Percentiles rank a stretch among this genome's conserved stretches.
Conservation (phyloP, 768 basidiomycete species). For the Aureoboletus auriporus region DNA sequence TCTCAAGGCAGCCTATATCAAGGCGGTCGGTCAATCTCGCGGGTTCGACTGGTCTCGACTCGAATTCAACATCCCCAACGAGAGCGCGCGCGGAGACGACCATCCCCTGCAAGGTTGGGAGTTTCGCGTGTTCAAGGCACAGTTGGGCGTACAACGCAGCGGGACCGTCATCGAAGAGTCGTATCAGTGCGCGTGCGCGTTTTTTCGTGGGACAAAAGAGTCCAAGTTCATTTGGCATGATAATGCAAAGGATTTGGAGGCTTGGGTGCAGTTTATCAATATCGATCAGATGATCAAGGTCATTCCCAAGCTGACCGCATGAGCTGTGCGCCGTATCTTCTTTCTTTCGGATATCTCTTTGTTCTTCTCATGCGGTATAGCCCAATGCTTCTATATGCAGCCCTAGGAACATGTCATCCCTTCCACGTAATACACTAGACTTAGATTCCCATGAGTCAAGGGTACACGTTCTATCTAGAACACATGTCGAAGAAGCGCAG, state of each 20-base stretch:
- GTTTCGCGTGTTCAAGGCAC: constrained; percentile 74
- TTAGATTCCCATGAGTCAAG: too few relatives aligned
- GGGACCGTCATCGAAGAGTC: constrained; percentile 53
- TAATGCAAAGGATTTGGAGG: constrained; percentile 60
- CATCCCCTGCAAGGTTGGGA: constrained; percentile 77
- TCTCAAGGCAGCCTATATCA: constrained; percentile 78
- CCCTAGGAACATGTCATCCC: too few relatives aligned
- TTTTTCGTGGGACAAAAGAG: constrained; percentile 64
- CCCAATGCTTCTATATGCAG: too few relatives aligned
- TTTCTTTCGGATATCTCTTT: background rate
- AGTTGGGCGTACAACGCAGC: constrained; percentile 61
- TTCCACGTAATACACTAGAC: too few relatives aligned
- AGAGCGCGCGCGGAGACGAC: constrained; percentile 62
- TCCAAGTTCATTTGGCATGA: constrained; percentile 72
- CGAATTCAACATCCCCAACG: constrained; percentile 71
- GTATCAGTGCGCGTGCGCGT: constrained; percentile 76
- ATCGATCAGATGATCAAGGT: constrained; percentile 81
- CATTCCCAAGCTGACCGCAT: constrained; percentile 68
- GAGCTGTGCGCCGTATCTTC: constrained; percentile 14
- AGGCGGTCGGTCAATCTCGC: constrained; percentile 75
- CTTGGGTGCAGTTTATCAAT: constrained; percentile 82
- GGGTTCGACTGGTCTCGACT: constrained; percentile 81
- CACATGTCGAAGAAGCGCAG: too few relatives aligned
- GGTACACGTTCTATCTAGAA: too few relatives aligned
- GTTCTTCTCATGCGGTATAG: background rate